phyloP scores from a whole-genome alignment of 2,329 filamentous ascomycete species.

The Fusarium tjaetaba region DNA sequence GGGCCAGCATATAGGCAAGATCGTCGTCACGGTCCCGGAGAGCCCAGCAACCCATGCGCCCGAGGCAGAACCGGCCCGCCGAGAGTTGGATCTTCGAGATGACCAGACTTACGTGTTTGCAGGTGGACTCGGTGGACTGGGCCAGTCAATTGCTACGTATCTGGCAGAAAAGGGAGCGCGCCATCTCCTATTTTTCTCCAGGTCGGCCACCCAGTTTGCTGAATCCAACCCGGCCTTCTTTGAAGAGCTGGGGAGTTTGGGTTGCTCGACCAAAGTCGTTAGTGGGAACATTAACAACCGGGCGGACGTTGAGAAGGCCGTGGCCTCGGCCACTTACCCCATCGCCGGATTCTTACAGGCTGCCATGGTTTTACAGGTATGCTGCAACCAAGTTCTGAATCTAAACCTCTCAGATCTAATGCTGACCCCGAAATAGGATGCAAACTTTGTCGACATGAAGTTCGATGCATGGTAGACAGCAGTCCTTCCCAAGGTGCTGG shows the following conservation, averaged over 20 bases:
- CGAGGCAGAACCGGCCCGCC: slow-evolving; percentile 1
- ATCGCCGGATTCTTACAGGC: background rate
- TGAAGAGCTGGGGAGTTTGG: background rate
- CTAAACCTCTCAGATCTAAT: background rate
- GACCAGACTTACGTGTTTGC: slow-evolving; percentile 41
- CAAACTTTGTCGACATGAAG: slow-evolving; percentile 9
- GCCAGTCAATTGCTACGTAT: slow-evolving; percentile 11
- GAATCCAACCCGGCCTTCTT: slow-evolving; percentile 1
- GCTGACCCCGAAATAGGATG: background rate
- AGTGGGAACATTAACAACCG: slow-evolving; percentile 47
- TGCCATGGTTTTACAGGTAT: slow-evolving; percentile 8
- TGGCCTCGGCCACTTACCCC: background rate
- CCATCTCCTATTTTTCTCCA: slow-evolving; percentile 18
- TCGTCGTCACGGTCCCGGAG: slow-evolving; percentile 48
- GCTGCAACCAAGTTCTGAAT: background rate
- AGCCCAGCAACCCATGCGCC: slow-evolving; percentile 3
- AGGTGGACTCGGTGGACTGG: slow-evolving; percentile 34
- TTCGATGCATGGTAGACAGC: slow-evolving; percentile 7
- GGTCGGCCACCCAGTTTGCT: slow-evolving; percentile 3
- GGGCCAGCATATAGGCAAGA: slow-evolving; percentile 54
- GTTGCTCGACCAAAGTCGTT: slow-evolving; percentile 22
- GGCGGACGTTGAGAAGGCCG: slow-evolving; percentile 40
- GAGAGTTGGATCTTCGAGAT: background rate
- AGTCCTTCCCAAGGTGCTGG: slow-evolving; percentile 6
- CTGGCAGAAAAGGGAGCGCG: slow-evolving; percentile 5